Conservation (phyloP, 1,139 yeast species). For the Magnusiomyces fungicola region DNA sequence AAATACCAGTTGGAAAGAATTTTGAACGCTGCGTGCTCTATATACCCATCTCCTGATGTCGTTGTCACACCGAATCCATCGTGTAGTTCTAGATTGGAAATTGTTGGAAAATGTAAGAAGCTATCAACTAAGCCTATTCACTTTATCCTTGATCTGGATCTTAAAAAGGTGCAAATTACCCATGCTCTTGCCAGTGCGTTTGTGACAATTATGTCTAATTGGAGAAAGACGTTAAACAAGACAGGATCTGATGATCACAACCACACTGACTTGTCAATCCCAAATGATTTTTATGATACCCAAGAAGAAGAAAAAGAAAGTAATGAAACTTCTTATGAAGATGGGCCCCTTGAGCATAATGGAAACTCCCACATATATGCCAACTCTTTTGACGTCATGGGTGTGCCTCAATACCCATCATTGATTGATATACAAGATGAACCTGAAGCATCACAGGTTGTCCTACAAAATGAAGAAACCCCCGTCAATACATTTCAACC, state of each 20-base stretch:
- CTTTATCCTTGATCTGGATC: neutral
- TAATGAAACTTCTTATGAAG: too few relatives aligned
- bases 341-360: too few relatives aligned
- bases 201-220: neutral
- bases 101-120: neutral
- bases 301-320: too few relatives aligned
- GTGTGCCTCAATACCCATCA: neutral
- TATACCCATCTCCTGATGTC: constrained; percentile 5
- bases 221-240: neutral
- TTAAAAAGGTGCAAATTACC: neutral
- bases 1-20: constrained; percentile 3
- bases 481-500: too few relatives aligned
- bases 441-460: neutral
- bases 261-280: neutral
- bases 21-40: neutral
- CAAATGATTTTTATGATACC: too few relatives aligned
- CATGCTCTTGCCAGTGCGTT: constrained; percentile 3
- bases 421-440: neutral
- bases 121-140: neutral
- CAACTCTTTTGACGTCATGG: too few relatives aligned
- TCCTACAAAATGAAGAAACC: neutral
- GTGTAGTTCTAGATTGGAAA: neutral
- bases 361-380: too few relatives aligned
- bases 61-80: neutral
- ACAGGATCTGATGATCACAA: neutral